A percentile compares a stretch with the other conserved stretches of the same genome.
Evolutionary conservation across 2,329 filamentous ascomycete species (phyloP).

Genomic region (Epicoccum sorghinum): DNA sequence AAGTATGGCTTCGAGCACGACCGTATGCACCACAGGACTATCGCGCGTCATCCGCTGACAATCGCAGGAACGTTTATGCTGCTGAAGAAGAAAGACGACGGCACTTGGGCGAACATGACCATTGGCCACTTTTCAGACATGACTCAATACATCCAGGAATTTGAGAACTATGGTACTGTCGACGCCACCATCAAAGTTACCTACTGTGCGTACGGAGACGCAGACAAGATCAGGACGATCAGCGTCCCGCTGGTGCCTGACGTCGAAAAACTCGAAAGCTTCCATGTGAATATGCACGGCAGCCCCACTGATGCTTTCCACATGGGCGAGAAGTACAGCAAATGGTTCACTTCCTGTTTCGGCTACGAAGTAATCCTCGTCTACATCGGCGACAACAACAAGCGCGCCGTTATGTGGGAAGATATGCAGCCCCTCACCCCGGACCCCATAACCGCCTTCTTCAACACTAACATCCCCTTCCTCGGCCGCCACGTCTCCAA

Average conservation of each 20-base stretch:
- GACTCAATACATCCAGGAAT: slow-evolving; percentile 49
- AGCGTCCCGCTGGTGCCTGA: slow-evolving; percentile 51
- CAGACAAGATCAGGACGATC: slow-evolving; percentile 34
- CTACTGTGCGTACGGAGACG: slow-evolving; percentile 45
- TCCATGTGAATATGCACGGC: slow-evolving; percentile 53
- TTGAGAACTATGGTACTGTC: slow-evolving; percentile 38
- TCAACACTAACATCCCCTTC: slow-evolving; percentile 23
- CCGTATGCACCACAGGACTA: slow-evolving; percentile 28
- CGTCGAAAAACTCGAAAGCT: slow-evolving; percentile 38
- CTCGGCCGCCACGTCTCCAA: slow-evolving; percentile 14
- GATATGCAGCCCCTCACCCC: slow-evolving; percentile 31
- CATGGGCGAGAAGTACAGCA: slow-evolving; percentile 51
- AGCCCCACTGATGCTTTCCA: slow-evolving; percentile 51
- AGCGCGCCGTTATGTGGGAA: slow-evolving; percentile 49
- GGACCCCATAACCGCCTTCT: slow-evolving; percentile 22
- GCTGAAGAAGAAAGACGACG: slow-evolving; percentile 46
- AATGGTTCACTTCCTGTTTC: slow-evolving; percentile 54
- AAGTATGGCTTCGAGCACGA: slow-evolving; percentile 55
- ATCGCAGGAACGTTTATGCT: slow-evolving; percentile 47
- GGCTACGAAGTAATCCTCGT: slow-evolving; percentile 52
- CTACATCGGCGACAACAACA: slow-evolving; percentile 50
- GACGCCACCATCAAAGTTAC: slow-evolving; percentile 47
- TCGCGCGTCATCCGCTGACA: slow-evolving; percentile 1
- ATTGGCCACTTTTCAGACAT: slow-evolving; percentile 49
- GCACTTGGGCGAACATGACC: slow-evolving; percentile 50